These are phyloP conservation scores for Aquilaria agallochum DNA, from an alignment of 441 rosid genomes.

Conservation along the genomic window DNA sequence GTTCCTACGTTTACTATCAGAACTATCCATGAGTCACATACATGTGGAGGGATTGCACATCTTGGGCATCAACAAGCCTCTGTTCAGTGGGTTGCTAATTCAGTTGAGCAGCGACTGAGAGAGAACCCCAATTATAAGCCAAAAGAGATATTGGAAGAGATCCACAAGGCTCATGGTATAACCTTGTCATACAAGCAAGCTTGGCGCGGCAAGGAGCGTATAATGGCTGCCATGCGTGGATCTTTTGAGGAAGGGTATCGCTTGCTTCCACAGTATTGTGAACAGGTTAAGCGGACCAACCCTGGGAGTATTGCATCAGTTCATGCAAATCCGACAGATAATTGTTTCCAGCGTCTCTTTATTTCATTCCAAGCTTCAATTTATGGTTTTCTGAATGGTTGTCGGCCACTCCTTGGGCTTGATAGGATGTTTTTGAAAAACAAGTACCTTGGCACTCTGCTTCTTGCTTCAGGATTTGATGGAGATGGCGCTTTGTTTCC, in stretches of 20 bases:
- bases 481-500: slow-evolving; percentile 95
- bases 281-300: slow-evolving; percentile 82
- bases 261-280: slow-evolving; percentile 86
- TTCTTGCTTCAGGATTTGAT: slow-evolving; percentile 90
- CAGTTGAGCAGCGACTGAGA: slow-evolving; percentile 83
- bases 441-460: slow-evolving; percentile 87
- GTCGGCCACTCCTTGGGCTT: slow-evolving; percentile 89
- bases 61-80: slow-evolving; percentile 98
- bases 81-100: slow-evolving; percentile 94
- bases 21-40: slow-evolving; percentile 77
- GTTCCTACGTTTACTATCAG: slow-evolving; percentile 93
- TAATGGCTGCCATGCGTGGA: slow-evolving; percentile 95
- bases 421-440: slow-evolving; percentile 84
- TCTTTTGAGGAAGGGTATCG: slow-evolving; percentile 97
- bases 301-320: slow-evolving; percentile 92
- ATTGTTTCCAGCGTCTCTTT: slow-evolving; percentile 90
- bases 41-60: slow-evolving; percentile 90
- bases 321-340: slow-evolving; percentile 62
- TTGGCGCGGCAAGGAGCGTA: slow-evolving; percentile 99
- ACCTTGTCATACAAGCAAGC: slow-evolving; percentile 96
- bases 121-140: slow-evolving; percentile 96
- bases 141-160: slow-evolving; percentile 93
- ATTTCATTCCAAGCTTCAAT: slow-evolving; percentile 94
- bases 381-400: slow-evolving; percentile 87
- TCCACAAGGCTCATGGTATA: slow-evolving; percentile 86